Evolutionary conservation across 2,329 filamentous ascomycete species (phyloP), one percentile per base, ranked within the genome.

Genomic region (Aureobasidium uvarum): DNA sequence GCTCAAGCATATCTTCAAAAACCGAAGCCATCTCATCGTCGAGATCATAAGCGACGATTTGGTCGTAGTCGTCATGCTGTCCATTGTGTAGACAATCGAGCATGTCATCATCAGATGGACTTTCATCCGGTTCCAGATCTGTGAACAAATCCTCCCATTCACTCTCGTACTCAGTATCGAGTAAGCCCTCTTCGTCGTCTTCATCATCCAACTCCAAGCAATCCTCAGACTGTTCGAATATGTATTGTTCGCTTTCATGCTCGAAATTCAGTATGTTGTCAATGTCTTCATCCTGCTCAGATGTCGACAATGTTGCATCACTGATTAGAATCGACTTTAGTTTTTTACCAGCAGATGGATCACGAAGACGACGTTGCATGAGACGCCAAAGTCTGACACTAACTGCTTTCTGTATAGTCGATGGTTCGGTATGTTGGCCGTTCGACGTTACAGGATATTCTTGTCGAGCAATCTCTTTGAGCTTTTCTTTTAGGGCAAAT

Each of bases 351-450:
- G 54, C 46, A n/a, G 41, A 38, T 14, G 62, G 46, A 13, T 64
- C 46, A 36, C 20, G 65, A 8, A 68, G 45, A 18, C 48, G 52
- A 28, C 64, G 50, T 43, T 67, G 54, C 59, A 68, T 50, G 14
- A 66, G 33, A 39, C 54, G 65, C 68, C 68, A 70, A 13, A 70
- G 63, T 5, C 65, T 28, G 8, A 46, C 36, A 31, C 33, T 51
- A 14, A 70, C 36, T 14, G 66, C 58, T 41, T 60, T 18, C 48
- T 70, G 67, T 25, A 64, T 18, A 6, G 3, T 11, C 7, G 0
- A n/a, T 38, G 56, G 56, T 13, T 54, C 50, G 10, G 8, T 28
- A 14, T 36, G 8, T 20, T 36, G 50, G 13, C n/a, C 16, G 2
- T 7, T 38, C 5, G 43, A 16, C 7, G 11, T 2, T 8, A 31